Conservation (phyloP, 352 stramenopile species). For the Phytophthora agathidicida region DNA sequence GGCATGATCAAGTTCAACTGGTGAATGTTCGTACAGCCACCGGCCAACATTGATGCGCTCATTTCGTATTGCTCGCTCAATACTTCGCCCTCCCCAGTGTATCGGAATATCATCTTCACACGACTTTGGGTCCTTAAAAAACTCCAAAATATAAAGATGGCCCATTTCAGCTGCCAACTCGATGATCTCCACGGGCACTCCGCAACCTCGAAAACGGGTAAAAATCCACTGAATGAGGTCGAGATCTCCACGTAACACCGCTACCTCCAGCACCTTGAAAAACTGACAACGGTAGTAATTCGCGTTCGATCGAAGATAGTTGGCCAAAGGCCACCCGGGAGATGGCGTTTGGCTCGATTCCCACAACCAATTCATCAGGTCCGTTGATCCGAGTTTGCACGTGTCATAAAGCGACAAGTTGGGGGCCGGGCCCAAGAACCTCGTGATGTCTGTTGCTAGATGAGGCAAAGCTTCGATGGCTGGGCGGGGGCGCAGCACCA, state of each 20-base stretch:
- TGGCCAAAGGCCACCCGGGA: neutral
- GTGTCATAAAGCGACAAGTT: neutral
- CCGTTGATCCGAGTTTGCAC: neutral
- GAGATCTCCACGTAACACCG: neutral
- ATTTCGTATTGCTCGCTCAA: neutral
- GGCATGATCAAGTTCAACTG: neutral
- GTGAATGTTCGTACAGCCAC: conserved; percentile 1
- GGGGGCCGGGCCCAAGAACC: conserved; percentile 1
- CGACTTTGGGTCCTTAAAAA: neutral
- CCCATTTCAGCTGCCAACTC: neutral
- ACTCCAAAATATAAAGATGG: neutral
- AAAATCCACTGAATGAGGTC: conserved; percentile 8
- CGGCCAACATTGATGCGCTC: neutral
- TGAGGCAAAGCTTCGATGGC: neutral
- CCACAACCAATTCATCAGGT: conserved; percentile 4
- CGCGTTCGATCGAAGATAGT: conserved; percentile 2
- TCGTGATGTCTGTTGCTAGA: neutral
- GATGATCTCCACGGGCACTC: neutral
- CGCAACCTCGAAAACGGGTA: neutral
- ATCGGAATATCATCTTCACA: neutral
- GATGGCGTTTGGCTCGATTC: neutral
- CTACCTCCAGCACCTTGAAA: neutral
- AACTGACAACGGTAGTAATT: conserved; percentile 12
- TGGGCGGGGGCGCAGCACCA: neutral
- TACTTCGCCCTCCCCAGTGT: neutral